phyloP scores from a whole-genome alignment of 306 rosid genomes.

The Sophora flavescens region DNA sequence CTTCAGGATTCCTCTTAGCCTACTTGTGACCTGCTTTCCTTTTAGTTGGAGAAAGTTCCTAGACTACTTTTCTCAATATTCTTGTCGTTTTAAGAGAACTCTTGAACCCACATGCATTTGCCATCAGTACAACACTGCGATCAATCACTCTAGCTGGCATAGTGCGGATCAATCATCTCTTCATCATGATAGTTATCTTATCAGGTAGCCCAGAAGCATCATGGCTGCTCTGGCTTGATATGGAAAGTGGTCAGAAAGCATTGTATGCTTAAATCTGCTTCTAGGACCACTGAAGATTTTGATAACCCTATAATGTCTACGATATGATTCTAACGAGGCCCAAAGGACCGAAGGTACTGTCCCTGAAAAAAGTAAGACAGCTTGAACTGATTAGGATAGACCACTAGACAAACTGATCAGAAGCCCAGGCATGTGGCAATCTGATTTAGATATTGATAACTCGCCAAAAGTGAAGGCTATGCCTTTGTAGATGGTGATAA shows the following conservation, averaged over 20 bases:
- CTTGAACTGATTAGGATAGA: slow-evolving; percentile 39
- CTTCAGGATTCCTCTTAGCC: slow-evolving; percentile 40
- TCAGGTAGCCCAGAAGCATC: slow-evolving; percentile 42
- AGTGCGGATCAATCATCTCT: slow-evolving; percentile 40
- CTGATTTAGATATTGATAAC: slow-evolving; percentile 34
- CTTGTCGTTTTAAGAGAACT: slow-evolving; percentile 42
- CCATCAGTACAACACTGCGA: slow-evolving; percentile 22
- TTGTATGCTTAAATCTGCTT: slow-evolving; percentile 42
- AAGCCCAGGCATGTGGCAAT: slow-evolving; percentile 38
- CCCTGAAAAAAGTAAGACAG: slow-evolving; percentile 32
- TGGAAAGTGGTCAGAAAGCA: slow-evolving; percentile 44
- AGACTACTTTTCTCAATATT: slow-evolving; percentile 31
- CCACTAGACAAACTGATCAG: slow-evolving; percentile 45
- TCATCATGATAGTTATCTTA: slow-evolving; percentile 40
- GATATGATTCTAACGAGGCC: slow-evolving; percentile 36
- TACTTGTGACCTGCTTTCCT: slow-evolving; percentile 39
- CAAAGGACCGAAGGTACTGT: slow-evolving; percentile 41
- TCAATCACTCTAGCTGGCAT: slow-evolving; percentile 50
- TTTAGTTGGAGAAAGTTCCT: slow-evolving; percentile 42
- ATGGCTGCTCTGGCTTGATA: slow-evolving; percentile 45
- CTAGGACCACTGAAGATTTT: slow-evolving; percentile 47
- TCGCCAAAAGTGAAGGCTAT: slow-evolving; percentile 13
- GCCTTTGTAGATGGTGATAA: slow-evolving; percentile 39
- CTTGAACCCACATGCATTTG: slow-evolving; percentile 46
- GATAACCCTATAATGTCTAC: slow-evolving; percentile 40